Base-by-base conservation (phyloP, 768 basidiomycete species). In the Russula dissimulans region DNA sequence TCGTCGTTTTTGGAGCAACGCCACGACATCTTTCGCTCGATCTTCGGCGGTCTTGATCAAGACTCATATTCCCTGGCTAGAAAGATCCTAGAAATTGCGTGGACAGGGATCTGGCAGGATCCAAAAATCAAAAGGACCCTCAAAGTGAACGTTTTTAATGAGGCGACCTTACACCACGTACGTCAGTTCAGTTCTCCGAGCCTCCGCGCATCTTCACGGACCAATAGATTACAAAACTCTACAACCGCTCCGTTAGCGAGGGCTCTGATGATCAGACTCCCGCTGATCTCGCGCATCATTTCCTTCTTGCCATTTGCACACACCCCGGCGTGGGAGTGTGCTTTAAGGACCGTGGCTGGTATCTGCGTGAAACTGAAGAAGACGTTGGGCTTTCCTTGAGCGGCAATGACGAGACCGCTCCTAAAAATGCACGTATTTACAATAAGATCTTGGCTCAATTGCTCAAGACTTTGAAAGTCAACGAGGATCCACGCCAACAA, bases 261-360 rank as follows among this genome's bases (percentile, higher is more conserved):
- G 76, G 73, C 7, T 70, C 71, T 2, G 75, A 79, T 18, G 82
- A 84, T 15, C 74, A 83, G 47, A 71, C 85, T 18, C 86, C 85
- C 10, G 91, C 87, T 1, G 86, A 95, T 64, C 77, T 95, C 4
- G 85, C 81, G 0, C 89, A 92, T 61, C 91, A 94, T 66, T 97
- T 97, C 71, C 74, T 97, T 11, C 80, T 95, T 31, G 87, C 87
- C 2, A 82, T 92, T 34, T 89, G 87, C 66, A 87, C 89, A 0
- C 82, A 81, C 29, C 89, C 91, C 0, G 93, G 94, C 0, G 73
- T 77, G 12, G 94, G 94, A 0, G 77, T 97, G 14, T 97, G 94
- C 68, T 97, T 95, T 73, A 82, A 76, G 54, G 91, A 95, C 67
- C 79, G 82, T 8, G 94, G 94, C 3, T 97, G 94, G 94, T 97